Base-by-base conservation (phyloP, 768 basidiomycete species). In the Trametes elegans region DNA sequence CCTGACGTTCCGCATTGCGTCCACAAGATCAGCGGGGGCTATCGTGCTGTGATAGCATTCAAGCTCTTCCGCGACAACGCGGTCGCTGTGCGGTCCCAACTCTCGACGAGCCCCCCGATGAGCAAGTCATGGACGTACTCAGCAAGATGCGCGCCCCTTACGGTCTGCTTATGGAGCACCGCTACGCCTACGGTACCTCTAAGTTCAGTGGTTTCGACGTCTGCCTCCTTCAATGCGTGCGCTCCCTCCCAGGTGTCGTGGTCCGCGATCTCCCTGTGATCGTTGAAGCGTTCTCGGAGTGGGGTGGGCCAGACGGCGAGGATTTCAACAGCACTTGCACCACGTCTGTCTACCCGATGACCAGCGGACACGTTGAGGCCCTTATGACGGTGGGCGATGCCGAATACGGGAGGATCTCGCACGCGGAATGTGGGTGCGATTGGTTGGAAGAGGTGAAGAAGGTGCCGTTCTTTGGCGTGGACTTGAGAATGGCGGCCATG, bases 41-140 rank as follows among this genome's bases (percentile, higher is more conserved):
- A 70, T 55, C 64, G 68, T 9, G 70, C 69, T 3, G 62, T 64
- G 27, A 62, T 70, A 40, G 68, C 67, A 5, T 70, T 70, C 62
- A 70, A 70, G 45, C 60, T 70, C n/a, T 69, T 67, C 59, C 62
- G 64, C 16, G 44, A 35, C 13, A 32, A 8, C 3, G 23, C 21
- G 23, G 32, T 7, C 31, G 16, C 23, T 3, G 19, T 27, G 34
- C n/a, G 32, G 13, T n/a, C 32, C 26, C 35, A 29, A 42, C n/a
- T 32, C 5, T 14, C 23, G 18, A 21, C 11, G 24, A 36, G 38
- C 11, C 52, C 23, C 2, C 26, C n/a, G n/a, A n/a, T n/a, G n/a
- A 21, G 52, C 31, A 23, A 44, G n/a, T 39, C 18, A 27, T 35
- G 26, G 38, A 58, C 18, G 42, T 50, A 32, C 41, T 57, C 29